These are phyloP conservation scores for Antitrichia curtipendula DNA, from an alignment of 225 moss, liverwort and hornwort species.

Conservation along the genomic window DNA sequence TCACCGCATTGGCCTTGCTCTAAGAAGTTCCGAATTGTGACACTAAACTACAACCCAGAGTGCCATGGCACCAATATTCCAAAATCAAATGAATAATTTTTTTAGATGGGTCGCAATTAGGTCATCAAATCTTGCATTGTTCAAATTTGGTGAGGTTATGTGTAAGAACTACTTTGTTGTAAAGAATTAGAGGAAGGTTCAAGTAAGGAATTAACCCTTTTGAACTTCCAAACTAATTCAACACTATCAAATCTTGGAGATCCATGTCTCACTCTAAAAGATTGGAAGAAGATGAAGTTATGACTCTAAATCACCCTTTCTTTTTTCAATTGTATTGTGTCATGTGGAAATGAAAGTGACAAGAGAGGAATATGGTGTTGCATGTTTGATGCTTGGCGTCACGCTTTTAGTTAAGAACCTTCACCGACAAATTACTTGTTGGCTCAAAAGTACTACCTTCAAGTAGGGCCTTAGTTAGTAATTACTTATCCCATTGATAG, in stretches of 20 bases:
- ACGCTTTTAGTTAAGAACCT: background rate
- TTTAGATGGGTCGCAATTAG: background rate
- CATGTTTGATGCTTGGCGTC: background rate
- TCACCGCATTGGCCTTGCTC: too few species aligned
- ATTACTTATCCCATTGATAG: background rate
- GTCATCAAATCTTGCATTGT: background rate
- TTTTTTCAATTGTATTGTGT: background rate
- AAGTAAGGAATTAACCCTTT: too few species aligned
- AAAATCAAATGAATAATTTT: background rate
- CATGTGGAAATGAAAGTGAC: background rate
- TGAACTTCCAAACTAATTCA: background rate
- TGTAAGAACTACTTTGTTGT: background rate
- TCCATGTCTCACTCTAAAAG: background rate
- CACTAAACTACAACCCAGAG: background rate
- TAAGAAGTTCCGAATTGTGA: background rate
- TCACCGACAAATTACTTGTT: background rate
- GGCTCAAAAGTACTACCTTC: background rate
- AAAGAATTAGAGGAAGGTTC: background rate
- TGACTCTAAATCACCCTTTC: background rate
- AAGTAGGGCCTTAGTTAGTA: background rate
- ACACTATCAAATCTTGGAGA: too few species aligned
- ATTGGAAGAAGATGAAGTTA: background rate
- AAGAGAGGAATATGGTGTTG: background rate
- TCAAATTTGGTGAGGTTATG: background rate
- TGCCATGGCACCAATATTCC: background rate